Evolutionary conservation across 2,329 filamentous ascomycete genomes (phyloP), one percentile per base, ranked within the genome.

Genomic region (Beauveria sp.): DNA sequence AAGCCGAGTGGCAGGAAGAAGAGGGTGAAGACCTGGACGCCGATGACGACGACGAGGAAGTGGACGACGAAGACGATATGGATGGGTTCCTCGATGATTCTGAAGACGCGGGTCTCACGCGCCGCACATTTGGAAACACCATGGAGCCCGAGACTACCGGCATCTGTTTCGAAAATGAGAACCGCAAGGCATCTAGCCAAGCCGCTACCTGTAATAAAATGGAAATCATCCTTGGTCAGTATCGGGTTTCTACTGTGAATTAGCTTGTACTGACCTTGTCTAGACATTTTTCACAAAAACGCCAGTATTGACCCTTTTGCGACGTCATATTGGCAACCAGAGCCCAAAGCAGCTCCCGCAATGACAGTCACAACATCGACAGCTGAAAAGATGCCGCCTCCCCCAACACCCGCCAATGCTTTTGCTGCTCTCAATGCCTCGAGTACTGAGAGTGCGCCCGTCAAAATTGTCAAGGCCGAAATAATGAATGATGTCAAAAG

Each of bases 31-130:
- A 89, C 55, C 81, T 90, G 16, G 82, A 87, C 2, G 78, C 87
- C 28, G 87, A 89, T 22, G 86, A 89, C 9, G 80, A 82, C 30
- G 83, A 83, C 76, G 92, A 82, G 78, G 92, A 82, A n/a, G 65
- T 79, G 0, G 88, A 89, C 61, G 88, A 89, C 61, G 88, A 85
- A n/a, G 89, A 90, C 18, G 92, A 96, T 63, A 89, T 96, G 86
- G 90, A 91, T 4, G 92, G 86, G 20, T 97, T 97, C 69, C 79
- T 97, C 2, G 92, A 96, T 66, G 91, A 96, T 67, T 90, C 90
- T 6, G 90, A 96, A 58, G 90, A 94, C 63, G 70, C 73, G 69
- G 82, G 76, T 63, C 76, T 73, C 70, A 78, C 74, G 65, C 79
- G 72, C 81, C 83, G 78, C 77, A 83, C 71, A 73, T 87, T 75